These are phyloP conservation scores for Dothideomycetidae sp. DNA, from an alignment of 2,329 filamentous ascomycete genomes.

Conservation along the genomic window DNA sequence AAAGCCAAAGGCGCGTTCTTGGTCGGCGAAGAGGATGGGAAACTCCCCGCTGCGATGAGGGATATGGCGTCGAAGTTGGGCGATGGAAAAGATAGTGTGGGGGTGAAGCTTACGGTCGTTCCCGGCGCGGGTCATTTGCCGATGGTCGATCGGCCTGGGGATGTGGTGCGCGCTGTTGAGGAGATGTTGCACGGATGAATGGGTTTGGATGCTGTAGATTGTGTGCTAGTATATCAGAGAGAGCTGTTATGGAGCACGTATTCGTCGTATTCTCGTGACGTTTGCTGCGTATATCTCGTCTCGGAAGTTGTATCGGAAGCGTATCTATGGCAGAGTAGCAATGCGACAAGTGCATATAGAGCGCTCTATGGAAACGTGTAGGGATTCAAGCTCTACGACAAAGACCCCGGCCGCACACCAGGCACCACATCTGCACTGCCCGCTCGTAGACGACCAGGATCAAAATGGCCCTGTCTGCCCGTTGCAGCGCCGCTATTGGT, in stretches of 20 bases:
- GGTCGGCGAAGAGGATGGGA: slow-evolving; percentile 59
- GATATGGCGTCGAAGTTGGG: slow-evolving; percentile 51
- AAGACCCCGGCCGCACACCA: neutral
- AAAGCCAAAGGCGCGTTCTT: slow-evolving; percentile 51
- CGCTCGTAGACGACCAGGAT: slow-evolving; percentile 2
- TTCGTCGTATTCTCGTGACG: too few species aligned
- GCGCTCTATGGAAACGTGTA: too few species aligned
- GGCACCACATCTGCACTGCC: slow-evolving; percentile 4
- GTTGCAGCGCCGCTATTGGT: neutral
- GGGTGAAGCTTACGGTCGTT: slow-evolving; percentile 49
- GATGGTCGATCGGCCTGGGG: slow-evolving; percentile 61
- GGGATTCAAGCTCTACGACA: too few species aligned
- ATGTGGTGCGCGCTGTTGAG: slow-evolving; percentile 50
- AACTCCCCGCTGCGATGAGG: slow-evolving; percentile 66
- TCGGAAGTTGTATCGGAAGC: too few species aligned
- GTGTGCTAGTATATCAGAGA: too few species aligned
- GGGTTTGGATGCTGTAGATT: too few species aligned
- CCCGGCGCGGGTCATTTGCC: slow-evolving; percentile 65
- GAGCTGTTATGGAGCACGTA: too few species aligned
- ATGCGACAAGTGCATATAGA: too few species aligned
- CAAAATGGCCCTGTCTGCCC: neutral
- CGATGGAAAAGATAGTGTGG: slow-evolving; percentile 20
- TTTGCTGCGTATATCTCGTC: too few species aligned
- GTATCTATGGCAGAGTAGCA: too few species aligned
- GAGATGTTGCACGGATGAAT: too few species aligned